Base-by-base conservation (phyloP, 2,329 filamentous ascomycete species). In the Talaromyces islandicus region DNA sequence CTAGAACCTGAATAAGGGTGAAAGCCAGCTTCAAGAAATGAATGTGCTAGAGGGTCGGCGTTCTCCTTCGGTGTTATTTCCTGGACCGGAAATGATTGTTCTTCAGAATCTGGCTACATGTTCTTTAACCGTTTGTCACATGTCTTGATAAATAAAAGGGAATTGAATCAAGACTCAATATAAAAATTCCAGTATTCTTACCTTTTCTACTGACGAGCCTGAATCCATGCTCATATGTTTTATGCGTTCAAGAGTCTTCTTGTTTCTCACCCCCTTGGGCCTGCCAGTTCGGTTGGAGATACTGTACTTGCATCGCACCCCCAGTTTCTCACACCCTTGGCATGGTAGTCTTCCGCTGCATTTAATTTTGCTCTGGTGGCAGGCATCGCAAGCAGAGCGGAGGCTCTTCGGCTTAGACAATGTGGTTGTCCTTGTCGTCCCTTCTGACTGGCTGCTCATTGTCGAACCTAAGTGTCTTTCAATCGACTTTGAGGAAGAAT, bases 281-380 rank as follows among this genome's bases (percentile, higher is more conserved):
- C 59, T 57, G 27, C 59, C 59, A 14, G 53, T 51, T 14, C 56
- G 59, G 24, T 58, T 52, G 14, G 59, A 61, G 25, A 55, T 29
- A 27, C 59, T 61, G 21, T 58, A 61, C 21, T 54, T 58, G 43
- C 59, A 61, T 21, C 25, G 35, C 3, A 48, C 32, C 14, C 56
- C 50, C n/a, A 57, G n/a, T 14, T 58, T 61, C n/a, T 54, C 30
- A 17, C 59, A 61, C 5, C 56, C 56, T 41, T 61, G 63, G 58
- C 66, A 68, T 5, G 66, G 66, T 7, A 56, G 32, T 19, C 64
- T 63, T 7, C 66, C 66, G 1, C 64, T 66, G 56, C 66, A 67
- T 52, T 64, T 54, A 7, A 60, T 54, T 32, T 60, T 60, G 25
- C 41, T 50, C 25, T 54, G 54, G 25, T 60, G 58, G 21, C 58